These are phyloP conservation scores for Monosporascus sp. DNA, from an alignment of 2,329 filamentous ascomycete species.

Conservation along the genomic window DNA sequence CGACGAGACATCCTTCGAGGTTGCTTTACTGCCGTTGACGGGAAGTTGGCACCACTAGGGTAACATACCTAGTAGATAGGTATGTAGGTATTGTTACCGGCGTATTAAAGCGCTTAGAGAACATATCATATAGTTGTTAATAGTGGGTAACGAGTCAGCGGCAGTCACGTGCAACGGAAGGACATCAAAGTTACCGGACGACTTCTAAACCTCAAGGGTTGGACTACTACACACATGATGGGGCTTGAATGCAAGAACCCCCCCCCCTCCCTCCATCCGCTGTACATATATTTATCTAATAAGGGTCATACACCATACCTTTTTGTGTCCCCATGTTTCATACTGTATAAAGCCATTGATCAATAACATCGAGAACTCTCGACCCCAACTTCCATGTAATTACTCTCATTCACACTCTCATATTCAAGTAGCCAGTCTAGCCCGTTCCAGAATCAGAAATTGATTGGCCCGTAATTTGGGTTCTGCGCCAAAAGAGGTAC, in stretches of 20 bases:
- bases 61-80: too few species aligned
- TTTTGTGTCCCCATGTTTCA: background rate
- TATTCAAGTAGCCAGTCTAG: background rate
- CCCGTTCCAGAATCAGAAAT: background rate
- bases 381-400: background rate
- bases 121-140: too few species aligned
- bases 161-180: too few species aligned
- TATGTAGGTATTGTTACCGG: too few species aligned
- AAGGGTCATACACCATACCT: background rate
- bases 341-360: background rate
- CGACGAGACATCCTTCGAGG: too few species aligned
- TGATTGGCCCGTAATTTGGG: constrained; percentile 4
- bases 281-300: too few species aligned
- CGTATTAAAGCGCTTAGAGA: too few species aligned
- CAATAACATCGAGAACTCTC: background rate
- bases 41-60: too few species aligned
- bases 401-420: constrained; percentile 3
- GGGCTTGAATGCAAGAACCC: background rate
- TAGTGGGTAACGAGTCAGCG: too few species aligned
- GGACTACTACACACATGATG: background rate
- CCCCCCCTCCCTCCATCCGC: background rate
- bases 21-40: too few species aligned
- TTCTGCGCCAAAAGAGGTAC: constrained; percentile 11
- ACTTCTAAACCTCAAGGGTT: background rate
- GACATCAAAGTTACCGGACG: too few species aligned